Conservation (phyloP, 305 asterid genomes). For the Fraxinus ornus region DNA sequence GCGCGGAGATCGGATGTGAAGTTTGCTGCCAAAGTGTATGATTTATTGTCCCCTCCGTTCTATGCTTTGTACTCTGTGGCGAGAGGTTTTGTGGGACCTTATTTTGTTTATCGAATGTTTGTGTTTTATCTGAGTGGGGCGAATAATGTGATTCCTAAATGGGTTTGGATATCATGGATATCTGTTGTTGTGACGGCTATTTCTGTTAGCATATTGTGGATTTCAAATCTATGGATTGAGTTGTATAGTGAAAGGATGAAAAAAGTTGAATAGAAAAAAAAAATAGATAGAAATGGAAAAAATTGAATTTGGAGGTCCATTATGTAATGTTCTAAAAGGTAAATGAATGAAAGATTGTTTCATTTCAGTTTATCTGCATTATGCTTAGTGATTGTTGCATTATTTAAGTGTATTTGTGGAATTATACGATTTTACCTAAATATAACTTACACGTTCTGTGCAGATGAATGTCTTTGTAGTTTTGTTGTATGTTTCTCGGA, state of each 20-base stretch:
- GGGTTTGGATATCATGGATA: conserved; percentile 91
- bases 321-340: conserved; percentile 17
- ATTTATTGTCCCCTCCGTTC: conserved; percentile 72
- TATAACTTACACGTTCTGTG: background rate
- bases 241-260: conserved; percentile 52
- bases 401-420: background rate
- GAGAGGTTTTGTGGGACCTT: conserved; percentile 76
- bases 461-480: background rate
- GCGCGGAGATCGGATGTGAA: conserved; percentile 57
- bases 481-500: background rate
- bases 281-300: conserved; percentile 34
- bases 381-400: background rate
- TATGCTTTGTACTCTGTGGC: conserved; percentile 71
- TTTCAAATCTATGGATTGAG: conserved; percentile 70
- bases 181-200: conserved; percentile 64
- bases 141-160: conserved; percentile 66
- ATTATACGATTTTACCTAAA: background rate
- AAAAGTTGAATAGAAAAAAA: conserved; percentile 36
- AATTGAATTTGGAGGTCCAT: background rate
- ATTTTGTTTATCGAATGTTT: conserved; percentile 65
- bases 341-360: conserved; percentile 23
- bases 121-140: conserved; percentile 60
- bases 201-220: conserved; percentile 80
- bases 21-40: conserved; percentile 60
- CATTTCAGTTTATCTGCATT: conserved; percentile 16